Evolutionary conservation across 2,329 filamentous ascomycete species (phyloP).

Genomic region (Neofusicoccum parvum): DNA sequence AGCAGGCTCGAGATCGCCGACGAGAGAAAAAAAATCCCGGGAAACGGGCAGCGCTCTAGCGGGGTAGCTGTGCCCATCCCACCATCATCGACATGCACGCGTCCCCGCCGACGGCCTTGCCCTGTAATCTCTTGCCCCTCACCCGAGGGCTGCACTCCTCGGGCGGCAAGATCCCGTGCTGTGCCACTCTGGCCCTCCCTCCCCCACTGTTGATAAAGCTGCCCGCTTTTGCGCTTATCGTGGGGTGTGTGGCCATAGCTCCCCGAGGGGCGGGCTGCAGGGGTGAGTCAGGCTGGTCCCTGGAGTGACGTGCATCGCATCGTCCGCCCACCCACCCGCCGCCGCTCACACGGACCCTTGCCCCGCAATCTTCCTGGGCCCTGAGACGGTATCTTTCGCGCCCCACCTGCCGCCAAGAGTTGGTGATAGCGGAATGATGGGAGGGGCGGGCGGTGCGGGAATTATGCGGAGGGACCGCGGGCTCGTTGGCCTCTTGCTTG

Average conservation of each 20-base stretch:
- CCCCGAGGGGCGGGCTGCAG: slow-evolving; percentile 26
- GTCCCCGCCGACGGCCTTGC: too few species aligned
- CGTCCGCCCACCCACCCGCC: not conserved
- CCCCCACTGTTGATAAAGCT: not conserved
- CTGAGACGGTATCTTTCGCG: not conserved
- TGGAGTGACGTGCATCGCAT: not conserved
- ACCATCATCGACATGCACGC: too few species aligned
- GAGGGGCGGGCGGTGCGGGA: too few species aligned
- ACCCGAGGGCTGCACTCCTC: too few species aligned
- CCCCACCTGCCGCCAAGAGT: not conserved
- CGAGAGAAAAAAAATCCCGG: not conserved
- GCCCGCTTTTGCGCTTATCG: not conserved
- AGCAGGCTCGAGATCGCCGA: too few species aligned
- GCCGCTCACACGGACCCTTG: not conserved
- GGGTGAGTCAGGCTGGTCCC: too few species aligned
- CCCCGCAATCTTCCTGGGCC: not conserved
- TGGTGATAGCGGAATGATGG: not conserved
- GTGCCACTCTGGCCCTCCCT: too few species aligned
- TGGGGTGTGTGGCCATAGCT: slow-evolving; percentile 44
- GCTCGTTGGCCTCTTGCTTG: too few species aligned
- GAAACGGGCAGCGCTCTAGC: not conserved
- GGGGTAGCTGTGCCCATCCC: too few species aligned
- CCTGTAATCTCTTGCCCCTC: too few species aligned
- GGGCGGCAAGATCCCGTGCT: too few species aligned
- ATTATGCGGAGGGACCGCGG: too few species aligned